Percentiles rank a stretch among this genome's conserved stretches.
phyloP scores from a whole-genome alignment of 2,329 filamentous ascomycete species.

The Fonsecaea pedrosoi region DNA sequence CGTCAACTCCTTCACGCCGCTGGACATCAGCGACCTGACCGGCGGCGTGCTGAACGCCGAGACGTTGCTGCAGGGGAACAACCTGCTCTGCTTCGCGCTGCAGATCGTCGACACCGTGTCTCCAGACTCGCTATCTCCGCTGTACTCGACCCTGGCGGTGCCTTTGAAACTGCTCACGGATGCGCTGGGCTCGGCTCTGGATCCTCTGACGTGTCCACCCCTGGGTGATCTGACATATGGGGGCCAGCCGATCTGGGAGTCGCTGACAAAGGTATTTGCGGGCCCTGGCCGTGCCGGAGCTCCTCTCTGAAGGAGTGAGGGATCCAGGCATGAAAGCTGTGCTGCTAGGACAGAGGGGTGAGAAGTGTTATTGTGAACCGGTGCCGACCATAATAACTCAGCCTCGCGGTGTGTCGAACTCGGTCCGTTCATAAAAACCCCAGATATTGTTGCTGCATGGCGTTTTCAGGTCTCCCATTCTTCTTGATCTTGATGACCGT shows the following conservation, averaged over 20 bases:
- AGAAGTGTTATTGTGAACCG: too few relatives aligned
- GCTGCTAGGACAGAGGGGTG: too few relatives aligned
- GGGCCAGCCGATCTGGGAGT: conserved; percentile 44
- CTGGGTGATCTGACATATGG: conserved; percentile 44
- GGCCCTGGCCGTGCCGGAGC: conserved; percentile 37
- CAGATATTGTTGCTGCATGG: too few relatives aligned
- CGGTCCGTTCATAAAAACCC: too few relatives aligned
- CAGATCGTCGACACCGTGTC: conserved; percentile 46
- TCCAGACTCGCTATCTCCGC: conserved; percentile 44
- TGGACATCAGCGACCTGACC: conserved; percentile 53
- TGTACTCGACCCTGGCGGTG: conserved; percentile 43
- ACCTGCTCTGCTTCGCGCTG: conserved; percentile 50
- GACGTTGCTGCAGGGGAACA: conserved; percentile 50
- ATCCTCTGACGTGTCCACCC: conserved; percentile 45
- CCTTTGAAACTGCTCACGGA: conserved; percentile 44
- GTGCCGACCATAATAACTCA: too few relatives aligned
- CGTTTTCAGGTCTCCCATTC: too few relatives aligned
- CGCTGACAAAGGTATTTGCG: conserved; percentile 42
- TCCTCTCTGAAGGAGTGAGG: conserved; percentile 12
- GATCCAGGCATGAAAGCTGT: not conserved
- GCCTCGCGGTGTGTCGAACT: too few relatives aligned
- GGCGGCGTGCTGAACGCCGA: conserved; percentile 49
- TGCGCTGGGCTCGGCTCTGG: conserved; percentile 42
- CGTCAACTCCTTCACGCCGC: conserved; percentile 59
- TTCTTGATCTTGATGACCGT: too few relatives aligned